These are phyloP conservation scores for Omphalotus olearius DNA, from an alignment of 1,284 basidiomycete genomes.

Conservation along the genomic window DNA sequence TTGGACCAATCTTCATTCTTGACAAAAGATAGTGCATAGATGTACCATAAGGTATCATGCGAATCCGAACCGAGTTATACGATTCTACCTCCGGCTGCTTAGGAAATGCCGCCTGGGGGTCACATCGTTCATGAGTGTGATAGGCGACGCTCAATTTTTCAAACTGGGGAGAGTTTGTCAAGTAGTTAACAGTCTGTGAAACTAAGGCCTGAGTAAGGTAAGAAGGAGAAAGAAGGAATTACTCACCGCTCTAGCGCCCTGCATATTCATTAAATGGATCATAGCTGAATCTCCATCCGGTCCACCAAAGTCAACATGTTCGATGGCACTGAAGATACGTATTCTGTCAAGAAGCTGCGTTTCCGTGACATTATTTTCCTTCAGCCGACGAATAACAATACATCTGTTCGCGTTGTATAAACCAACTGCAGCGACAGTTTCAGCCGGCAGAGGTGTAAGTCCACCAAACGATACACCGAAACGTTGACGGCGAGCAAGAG, in stretches of 20 bases:
- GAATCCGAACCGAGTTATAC: no score
- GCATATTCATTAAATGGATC: constrained; percentile 2
- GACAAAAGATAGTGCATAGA: no score
- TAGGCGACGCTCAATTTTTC: no score
- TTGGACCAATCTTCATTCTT: no score
- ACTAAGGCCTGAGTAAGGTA: neutral
- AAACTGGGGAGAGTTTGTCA: no score
- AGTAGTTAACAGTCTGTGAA: neutral
- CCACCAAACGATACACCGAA: neutral
- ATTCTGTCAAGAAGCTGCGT: neutral
- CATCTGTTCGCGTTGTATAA: constrained; percentile 3
- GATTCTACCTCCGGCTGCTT: no score
- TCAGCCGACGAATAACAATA: neutral
- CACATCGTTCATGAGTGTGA: no score
- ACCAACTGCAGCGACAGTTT: constrained; percentile 2
- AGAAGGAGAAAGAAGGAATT: neutral
- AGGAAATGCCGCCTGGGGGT: no score
- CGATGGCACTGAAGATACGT: neutral
- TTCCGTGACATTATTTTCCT: neutral
- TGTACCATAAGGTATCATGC: no score
- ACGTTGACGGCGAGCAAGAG: no score
- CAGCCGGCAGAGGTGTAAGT: neutral
- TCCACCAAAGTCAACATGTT: neutral
- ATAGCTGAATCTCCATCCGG: neutral
- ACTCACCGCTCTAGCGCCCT: neutral